These are phyloP conservation scores for Rhizopogon vinicolor DNA, from an alignment of 768 basidiomycete genomes.

Conservation along the genomic window DNA sequence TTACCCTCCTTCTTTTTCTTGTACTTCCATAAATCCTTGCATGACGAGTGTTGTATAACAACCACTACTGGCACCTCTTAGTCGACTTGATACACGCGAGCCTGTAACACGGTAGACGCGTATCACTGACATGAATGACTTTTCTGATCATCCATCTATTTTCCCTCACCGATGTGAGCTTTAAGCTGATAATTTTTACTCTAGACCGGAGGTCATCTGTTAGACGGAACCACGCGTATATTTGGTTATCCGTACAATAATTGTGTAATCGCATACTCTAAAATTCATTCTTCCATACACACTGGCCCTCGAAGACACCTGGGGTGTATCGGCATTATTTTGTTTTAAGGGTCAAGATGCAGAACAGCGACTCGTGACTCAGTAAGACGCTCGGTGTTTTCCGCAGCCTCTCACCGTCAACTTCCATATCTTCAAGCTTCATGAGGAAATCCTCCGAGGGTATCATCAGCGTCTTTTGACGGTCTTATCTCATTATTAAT, in stretches of 20 bases:
- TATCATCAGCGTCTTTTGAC: no score
- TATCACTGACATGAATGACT: slow-evolving; percentile 77
- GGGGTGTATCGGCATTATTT: not conserved
- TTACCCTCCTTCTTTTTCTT: not conserved
- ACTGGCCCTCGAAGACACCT: no score
- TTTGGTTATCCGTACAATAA: not conserved
- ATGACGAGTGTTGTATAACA: slow-evolving; percentile 84
- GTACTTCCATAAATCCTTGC: not conserved
- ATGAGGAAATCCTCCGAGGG: no score
- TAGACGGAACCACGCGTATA: not conserved
- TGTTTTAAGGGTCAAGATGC: no score
- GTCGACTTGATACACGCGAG: slow-evolving; percentile 60
- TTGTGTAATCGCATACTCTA: not conserved
- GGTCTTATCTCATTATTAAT: not conserved
- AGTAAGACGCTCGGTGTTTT: no score
- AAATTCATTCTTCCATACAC: not conserved
- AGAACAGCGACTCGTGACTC: no score
- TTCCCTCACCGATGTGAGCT: not conserved
- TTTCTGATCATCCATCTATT: slow-evolving; percentile 35
- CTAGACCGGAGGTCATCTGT: not conserved
- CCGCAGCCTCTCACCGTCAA: no score
- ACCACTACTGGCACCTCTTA: slow-evolving; percentile 87
- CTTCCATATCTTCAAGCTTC: no score
- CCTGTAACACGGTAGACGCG: slow-evolving; percentile 33
- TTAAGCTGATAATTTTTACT: slow-evolving; percentile 12